phyloP scores from a whole-genome alignment of 2,329 filamentous ascomycete species.

The Blastomyces emzantsi region DNA sequence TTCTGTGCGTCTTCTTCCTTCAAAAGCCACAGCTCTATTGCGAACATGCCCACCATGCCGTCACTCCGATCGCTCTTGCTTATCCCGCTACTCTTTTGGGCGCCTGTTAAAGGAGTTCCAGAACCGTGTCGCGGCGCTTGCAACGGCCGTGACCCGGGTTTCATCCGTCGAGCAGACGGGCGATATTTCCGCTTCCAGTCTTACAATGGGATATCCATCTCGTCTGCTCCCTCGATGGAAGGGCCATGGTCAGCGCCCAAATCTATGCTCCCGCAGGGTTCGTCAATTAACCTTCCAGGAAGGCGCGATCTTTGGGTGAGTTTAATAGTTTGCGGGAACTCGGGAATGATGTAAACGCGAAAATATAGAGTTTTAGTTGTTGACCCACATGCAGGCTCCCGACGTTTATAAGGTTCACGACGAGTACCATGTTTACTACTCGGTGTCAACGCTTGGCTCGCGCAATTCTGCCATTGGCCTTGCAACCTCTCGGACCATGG shows the following conservation, averaged over 20 bases:
- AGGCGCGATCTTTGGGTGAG: slow-evolving; percentile 5
- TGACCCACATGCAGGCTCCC: slow-evolving; percentile 8
- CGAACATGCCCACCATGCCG: background rate
- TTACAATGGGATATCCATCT: slow-evolving; percentile 7
- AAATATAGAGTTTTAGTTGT: background rate
- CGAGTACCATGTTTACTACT: slow-evolving; percentile 57
- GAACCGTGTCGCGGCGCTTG: background rate
- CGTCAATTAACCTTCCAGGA: background rate
- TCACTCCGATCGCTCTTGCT: background rate
- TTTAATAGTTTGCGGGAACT: background rate
- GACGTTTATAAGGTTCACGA: slow-evolving; percentile 23
- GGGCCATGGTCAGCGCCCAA: slow-evolving; percentile 1
- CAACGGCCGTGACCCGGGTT: slow-evolving; percentile 8
- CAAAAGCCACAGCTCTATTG: background rate
- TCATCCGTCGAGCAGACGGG: slow-evolving; percentile 5
- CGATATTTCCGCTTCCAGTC: slow-evolving; percentile 7
- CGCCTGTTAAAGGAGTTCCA: background rate
- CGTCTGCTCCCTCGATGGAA: slow-evolving; percentile 7
- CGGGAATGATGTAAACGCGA: background rate
- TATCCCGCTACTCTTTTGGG: background rate
- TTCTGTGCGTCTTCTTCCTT: background rate
- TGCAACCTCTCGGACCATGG: slow-evolving; percentile 39
- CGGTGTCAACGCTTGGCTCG: slow-evolving; percentile 52
- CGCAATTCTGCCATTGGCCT: slow-evolving; percentile 56
- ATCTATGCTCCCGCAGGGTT: slow-evolving; percentile 6